Percentiles rank a stretch among this genome's conserved stretches.
phyloP scores from a whole-genome alignment of 441 rosid species.

The Erysimum cheiri region DNA sequence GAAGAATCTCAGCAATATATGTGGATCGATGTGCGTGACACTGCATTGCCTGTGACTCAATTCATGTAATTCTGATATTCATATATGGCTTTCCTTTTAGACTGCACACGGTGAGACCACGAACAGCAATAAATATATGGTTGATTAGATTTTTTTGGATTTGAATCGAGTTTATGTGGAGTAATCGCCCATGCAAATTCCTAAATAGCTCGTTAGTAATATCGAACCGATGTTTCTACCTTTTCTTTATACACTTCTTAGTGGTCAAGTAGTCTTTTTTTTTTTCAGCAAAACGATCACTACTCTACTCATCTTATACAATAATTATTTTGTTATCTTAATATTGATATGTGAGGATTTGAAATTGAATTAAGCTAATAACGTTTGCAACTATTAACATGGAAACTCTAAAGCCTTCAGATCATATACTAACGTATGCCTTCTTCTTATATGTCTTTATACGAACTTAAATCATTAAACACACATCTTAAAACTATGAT shows the following conservation, averaged over 20 bases:
- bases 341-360: too few species aligned
- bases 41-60: constrained; percentile 39
- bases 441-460: background rate
- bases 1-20: constrained; percentile 40
- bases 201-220: too few species aligned
- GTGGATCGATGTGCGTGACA: constrained; percentile 39
- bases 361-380: background rate
- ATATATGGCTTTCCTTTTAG: background rate
- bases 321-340: too few species aligned
- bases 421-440: constrained; percentile 8
- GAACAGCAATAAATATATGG: background rate
- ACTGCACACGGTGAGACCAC: constrained; percentile 28
- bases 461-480: background rate
- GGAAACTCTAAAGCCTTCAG: constrained; percentile 1
- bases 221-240: too few species aligned
- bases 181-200: background rate
- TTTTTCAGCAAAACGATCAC: constrained; percentile 5
- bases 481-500: background rate
- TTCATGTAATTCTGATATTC: constrained; percentile 25
- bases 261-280: background rate
- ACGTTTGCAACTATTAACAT: constrained; percentile 10
- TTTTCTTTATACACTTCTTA: background rate
- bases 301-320: constrained; percentile 8
- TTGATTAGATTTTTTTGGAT: background rate
- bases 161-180: background rate